Evolutionary conservation across 2,329 filamentous ascomycete species (phyloP).

Genomic region (Alternaria sp.): DNA sequence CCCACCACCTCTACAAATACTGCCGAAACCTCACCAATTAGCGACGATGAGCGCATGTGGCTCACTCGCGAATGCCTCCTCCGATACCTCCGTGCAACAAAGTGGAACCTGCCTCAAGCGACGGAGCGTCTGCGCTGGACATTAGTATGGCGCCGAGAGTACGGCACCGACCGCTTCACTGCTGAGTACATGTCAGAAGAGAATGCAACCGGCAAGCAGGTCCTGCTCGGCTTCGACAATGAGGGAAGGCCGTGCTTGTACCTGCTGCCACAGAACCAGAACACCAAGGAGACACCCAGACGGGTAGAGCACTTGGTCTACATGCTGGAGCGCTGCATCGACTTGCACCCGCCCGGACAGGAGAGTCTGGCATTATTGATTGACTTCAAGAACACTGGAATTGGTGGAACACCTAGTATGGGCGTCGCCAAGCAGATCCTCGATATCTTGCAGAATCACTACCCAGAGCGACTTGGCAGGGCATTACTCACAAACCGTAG

Average conservation of each 20-base stretch:
- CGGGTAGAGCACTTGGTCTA: conserved; percentile 95
- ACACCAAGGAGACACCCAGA: conserved; percentile 83
- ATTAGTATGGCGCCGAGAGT: conserved; percentile 88
- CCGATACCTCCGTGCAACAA: conserved; percentile 91
- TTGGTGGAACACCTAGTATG: conserved; percentile 77
- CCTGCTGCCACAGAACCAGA: conserved; percentile 87
- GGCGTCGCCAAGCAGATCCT: conserved; percentile 83
- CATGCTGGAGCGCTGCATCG: conserved; percentile 90
- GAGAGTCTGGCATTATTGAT: conserved; percentile 88
- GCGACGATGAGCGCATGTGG: conserved; percentile 85
- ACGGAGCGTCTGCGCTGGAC: conserved; percentile 82
- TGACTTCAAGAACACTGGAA: conserved; percentile 85
- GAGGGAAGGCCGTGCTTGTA: conserved; percentile 88
- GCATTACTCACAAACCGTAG: conserved; percentile 88
- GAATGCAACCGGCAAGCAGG: conserved; percentile 96
- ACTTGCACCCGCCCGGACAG: conserved; percentile 85
- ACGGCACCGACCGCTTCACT: conserved; percentile 77
- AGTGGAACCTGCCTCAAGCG: conserved; percentile 79
- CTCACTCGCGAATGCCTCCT: conserved; percentile 91
- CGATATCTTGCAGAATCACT: conserved; percentile 91
- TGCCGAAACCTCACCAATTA: conserved; percentile 68
- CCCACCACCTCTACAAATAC: conserved; percentile 69
- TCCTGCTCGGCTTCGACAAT: conserved; percentile 87
- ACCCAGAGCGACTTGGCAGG: conserved; percentile 88
- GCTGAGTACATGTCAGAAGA: conserved; percentile 89